Evolutionary conservation across 176 grass and related monocot species (phyloP).

Genomic region (Triticum timopheevii): DNA sequence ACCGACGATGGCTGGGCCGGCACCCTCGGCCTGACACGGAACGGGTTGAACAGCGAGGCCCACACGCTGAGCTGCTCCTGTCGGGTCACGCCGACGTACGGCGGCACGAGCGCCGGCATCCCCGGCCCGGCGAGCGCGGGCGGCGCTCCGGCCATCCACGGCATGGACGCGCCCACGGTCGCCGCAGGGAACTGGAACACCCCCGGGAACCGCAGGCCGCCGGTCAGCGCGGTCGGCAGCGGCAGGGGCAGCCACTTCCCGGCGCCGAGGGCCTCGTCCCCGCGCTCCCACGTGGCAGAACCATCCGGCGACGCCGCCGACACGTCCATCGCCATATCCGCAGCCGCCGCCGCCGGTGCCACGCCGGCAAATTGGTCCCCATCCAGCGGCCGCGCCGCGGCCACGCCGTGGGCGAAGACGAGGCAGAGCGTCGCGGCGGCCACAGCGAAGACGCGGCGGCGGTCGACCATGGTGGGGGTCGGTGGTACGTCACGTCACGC

Average conservation of each 20-base stretch:
- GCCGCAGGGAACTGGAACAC: neutral
- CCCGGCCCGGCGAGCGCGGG: slow-evolving; percentile 6
- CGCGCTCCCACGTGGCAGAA: neutral
- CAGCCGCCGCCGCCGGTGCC: neutral
- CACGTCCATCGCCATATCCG: neutral
- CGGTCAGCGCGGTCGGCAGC: slow-evolving; percentile 8
- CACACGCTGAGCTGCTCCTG: slow-evolving; percentile 57
- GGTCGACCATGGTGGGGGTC: neutral
- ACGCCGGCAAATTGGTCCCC: neutral
- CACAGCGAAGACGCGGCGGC: neutral
- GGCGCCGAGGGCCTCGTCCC: neutral
- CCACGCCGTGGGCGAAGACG: neutral
- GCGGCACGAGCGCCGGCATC: slow-evolving; percentile 33
- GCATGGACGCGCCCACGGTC: slow-evolving; percentile 11
- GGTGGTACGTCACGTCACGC: neutral
- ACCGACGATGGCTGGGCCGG: neutral
- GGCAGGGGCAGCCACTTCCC: slow-evolving; percentile 48
- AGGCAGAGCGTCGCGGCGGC: slow-evolving; percentile 19
- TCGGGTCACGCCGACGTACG: slow-evolving; percentile 39
- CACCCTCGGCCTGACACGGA: slow-evolving; percentile 34
- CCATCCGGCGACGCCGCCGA: slow-evolving; percentile 18
- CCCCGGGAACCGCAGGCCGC: slow-evolving; percentile 37
- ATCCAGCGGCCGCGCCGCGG: slow-evolving; percentile 14
- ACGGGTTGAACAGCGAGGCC: slow-evolving; percentile 58
- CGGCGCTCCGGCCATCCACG: slow-evolving; percentile 27